Conservation (phyloP, 2,329 filamentous ascomycete genomes). For the Paraphaeosphaeria minitans region DNA sequence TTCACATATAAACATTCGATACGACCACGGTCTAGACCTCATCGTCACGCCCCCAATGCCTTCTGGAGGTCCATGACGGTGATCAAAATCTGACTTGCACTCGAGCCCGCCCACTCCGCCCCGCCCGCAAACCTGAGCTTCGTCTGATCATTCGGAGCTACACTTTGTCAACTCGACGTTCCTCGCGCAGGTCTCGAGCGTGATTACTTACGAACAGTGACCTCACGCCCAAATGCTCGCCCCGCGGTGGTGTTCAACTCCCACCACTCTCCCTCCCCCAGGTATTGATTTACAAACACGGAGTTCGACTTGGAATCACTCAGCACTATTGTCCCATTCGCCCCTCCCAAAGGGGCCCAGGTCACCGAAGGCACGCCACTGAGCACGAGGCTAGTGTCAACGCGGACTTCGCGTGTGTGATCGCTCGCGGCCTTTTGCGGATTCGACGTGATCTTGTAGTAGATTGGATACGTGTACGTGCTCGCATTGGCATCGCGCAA, state of each 20-base stretch:
- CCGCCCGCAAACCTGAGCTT: slow-evolving; percentile 25
- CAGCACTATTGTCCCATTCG: slow-evolving; percentile 25
- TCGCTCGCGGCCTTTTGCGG: slow-evolving; percentile 22
- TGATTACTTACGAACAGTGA: slow-evolving; percentile 22
- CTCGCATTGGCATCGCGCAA: slow-evolving; percentile 6
- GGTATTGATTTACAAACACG: slow-evolving; percentile 25
- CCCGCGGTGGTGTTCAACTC: slow-evolving; percentile 23
- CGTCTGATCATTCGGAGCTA: slow-evolving; percentile 23
- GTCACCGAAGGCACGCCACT: slow-evolving; percentile 23
- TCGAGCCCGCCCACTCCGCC: slow-evolving; percentile 15
- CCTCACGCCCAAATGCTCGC: slow-evolving; percentile 23
- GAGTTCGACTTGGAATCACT: slow-evolving; percentile 18
- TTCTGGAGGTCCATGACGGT: slow-evolving; percentile 28
- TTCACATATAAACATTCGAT: background rate
- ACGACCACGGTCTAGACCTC: background rate
- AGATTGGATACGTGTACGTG: slow-evolving; percentile 16
- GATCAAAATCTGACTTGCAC: slow-evolving; percentile 20
- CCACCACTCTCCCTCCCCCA: slow-evolving; percentile 24
- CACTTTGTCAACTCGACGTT: background rate
- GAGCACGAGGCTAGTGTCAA: slow-evolving; percentile 16
- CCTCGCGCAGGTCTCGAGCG: too few relatives aligned
- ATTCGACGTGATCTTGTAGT: slow-evolving; percentile 23
- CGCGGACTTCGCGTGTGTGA: slow-evolving; percentile 11
- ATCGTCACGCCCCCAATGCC: slow-evolving; percentile 10
- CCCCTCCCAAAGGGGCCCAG: slow-evolving; percentile 23